Conservation (phyloP, 2,329 filamentous ascomycete species). For the Botrytis deweyae region DNA sequence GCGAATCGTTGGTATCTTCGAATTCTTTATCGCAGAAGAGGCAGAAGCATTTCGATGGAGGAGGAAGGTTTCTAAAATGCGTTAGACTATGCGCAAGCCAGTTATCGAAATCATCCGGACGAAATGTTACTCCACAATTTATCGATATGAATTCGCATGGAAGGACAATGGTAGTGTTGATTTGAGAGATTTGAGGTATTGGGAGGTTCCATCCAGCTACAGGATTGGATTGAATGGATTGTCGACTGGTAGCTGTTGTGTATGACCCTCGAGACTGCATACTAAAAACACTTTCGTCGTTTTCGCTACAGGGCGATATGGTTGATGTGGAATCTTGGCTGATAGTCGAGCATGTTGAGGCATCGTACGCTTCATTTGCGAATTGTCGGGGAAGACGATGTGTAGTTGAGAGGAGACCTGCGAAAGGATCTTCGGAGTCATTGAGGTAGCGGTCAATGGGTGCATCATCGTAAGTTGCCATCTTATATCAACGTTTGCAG, state of each 20-base stretch:
- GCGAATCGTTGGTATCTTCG: constrained; percentile 20
- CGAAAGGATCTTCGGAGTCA: constrained; percentile 2
- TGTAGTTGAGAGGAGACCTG: background rate
- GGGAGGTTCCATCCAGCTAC: constrained; percentile 1
- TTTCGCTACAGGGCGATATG: background rate
- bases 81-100: constrained; percentile 49
- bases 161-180: constrained; percentile 26
- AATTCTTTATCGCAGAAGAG: constrained; percentile 49
- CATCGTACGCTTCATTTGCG: background rate
- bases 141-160: constrained; percentile 33
- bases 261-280: background rate
- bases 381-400: background rate
- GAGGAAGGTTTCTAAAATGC: constrained; percentile 41
- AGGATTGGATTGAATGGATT: constrained; percentile 4
- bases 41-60: constrained; percentile 44
- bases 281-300: constrained; percentile 13
- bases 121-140: constrained; percentile 44
- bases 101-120: constrained; percentile 39
- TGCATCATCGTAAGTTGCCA: background rate
- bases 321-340: background rate
- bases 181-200: background rate
- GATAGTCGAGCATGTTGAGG: background rate
- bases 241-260: constrained; percentile 10
- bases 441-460: constrained; percentile 9
- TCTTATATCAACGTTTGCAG: background rate